phyloP scores from a whole-genome alignment of 1,284 basidiomycete species.

The Singerocomus inundabilis region DNA sequence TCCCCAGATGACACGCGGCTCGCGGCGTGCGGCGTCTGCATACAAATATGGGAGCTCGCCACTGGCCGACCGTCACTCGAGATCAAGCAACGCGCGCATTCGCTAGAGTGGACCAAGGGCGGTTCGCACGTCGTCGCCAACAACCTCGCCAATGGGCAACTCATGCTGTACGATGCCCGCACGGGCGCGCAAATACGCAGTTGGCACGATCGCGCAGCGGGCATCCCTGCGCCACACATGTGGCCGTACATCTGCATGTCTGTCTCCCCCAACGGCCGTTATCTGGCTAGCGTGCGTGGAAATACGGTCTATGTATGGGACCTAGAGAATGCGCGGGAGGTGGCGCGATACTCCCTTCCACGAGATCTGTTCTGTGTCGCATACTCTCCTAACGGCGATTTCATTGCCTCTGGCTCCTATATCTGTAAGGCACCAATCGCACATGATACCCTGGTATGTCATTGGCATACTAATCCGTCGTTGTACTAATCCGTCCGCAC shows the following conservation, averaged over 20 bases:
- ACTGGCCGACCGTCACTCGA: constrained; percentile 20
- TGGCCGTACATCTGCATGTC: constrained; percentile 29
- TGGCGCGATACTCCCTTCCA: constrained; percentile 23
- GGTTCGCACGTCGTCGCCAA: constrained; percentile 20
- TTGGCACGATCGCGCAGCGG: constrained; percentile 18
- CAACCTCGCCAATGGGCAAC: constrained; percentile 25
- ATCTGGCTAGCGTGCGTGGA: constrained; percentile 25
- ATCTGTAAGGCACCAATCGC: constrained; percentile 18
- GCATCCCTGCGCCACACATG: constrained; percentile 4
- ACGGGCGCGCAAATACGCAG: constrained; percentile 21
- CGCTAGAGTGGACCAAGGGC: constrained; percentile 26
- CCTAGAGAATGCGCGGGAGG: constrained; percentile 15
- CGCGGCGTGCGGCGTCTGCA: constrained; percentile 25
- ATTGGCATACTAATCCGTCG: background rate
- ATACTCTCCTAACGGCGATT: constrained; percentile 25
- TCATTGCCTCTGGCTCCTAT: constrained; percentile 20
- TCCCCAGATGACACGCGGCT: constrained; percentile 26
- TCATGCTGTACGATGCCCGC: constrained; percentile 26
- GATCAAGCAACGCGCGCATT: constrained; percentile 30
- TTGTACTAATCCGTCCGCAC: no score
- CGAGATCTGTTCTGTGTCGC: constrained; percentile 28
- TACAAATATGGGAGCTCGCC: constrained; percentile 24
- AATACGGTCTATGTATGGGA: constrained; percentile 20
- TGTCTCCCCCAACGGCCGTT: constrained; percentile 20
- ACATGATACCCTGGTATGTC: constrained; percentile 9